Base-by-base conservation (phyloP, 1,139 yeast genomes). In the Magnusiomyces sp. region DNA sequence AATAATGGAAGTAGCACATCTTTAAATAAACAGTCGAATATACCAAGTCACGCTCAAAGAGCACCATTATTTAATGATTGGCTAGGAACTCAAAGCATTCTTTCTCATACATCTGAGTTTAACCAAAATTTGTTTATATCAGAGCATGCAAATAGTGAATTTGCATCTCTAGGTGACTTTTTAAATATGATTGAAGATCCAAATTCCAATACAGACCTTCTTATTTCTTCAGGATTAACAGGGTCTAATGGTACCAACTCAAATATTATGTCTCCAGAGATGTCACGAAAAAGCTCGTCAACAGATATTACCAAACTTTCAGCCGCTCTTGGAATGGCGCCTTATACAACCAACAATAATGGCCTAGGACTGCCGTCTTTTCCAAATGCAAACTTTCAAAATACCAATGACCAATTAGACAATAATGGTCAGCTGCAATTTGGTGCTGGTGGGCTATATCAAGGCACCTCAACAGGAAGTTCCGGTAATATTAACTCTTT, bases 81-180 rank as follows among this genome's bases (percentile, higher is more conserved):
- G 63, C 50, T 58, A 17, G 59, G 59, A 6, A 53, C 54, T 40
- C 61, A 57, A 43, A 51, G 55, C 36, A 56, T 58, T 43, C 53
- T 57, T 17, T 58, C 62, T 5, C 64, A 56, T 40, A 54, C 60
- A 7, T 53, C 61, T 20, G 61, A 59, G 34, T 58, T 61, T 40
- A 60, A 61, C 45, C 66, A 62, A 52, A 61, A 59, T 48, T 78
- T 84, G 50, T 88, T 88, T 67, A 85, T 80, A 57, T 84, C 95
- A 0, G 95, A 89, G 61, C 95, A 88, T 65, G 95, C 95, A 0
- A 95, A 95, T 2, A 83, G 94, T 43, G 97, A 90, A 68, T 89
- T 90, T 63, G 82, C 90, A 55, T 88, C 96, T 0, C 72, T 90
- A 57, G 89, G 88, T 57, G 97, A 89, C 62, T 90, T 90, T 61